These are phyloP conservation scores for Cochlearia excelsa DNA, from an alignment of 345 rosid species.

Conservation along the genomic window DNA sequence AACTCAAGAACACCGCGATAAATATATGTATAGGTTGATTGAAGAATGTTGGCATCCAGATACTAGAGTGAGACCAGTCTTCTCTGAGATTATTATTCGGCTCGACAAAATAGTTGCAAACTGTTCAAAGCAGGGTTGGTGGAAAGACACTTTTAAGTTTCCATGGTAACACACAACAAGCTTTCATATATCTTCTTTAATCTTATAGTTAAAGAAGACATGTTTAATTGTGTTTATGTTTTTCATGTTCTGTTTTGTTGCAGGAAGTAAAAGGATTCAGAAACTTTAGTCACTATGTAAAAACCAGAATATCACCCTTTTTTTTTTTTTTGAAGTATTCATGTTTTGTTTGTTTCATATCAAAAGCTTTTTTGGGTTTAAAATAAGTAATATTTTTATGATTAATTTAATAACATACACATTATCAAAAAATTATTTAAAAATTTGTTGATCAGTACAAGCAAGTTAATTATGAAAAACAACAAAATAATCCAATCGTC, in stretches of 20 bases:
- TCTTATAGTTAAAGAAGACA: not conserved
- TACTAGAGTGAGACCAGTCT: slow-evolving; percentile 57
- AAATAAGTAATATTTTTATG: too few relatives aligned
- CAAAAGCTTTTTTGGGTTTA: too few relatives aligned
- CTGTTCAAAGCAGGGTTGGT: slow-evolving; percentile 87
- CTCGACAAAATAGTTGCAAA: slow-evolving; percentile 62
- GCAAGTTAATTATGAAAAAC: too few relatives aligned
- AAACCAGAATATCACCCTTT: too few relatives aligned
- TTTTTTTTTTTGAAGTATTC: not conserved
- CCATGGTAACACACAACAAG: slow-evolving; percentile 54
- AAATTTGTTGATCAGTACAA: too few relatives aligned
- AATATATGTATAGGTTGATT: slow-evolving; percentile 55
- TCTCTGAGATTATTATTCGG: slow-evolving; percentile 77
- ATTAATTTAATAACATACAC: too few relatives aligned
- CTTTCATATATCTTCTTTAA: not conserved
- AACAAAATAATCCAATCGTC: not conserved
- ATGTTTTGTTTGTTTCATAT: slow-evolving; percentile 15
- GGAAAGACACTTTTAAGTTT: slow-evolving; percentile 95
- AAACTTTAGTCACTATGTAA: too few relatives aligned
- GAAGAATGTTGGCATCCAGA: slow-evolving; percentile 88
- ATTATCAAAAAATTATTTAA: too few relatives aligned
- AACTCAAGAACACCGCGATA: slow-evolving; percentile 1
- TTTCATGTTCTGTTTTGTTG: not conserved
- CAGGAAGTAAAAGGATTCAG: slow-evolving; percentile 30
- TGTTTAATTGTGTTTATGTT: not conserved